A percentile compares a stretch with the other conserved stretches of the same genome.
These are phyloP conservation scores for Tricladium varicosporioides DNA, from an alignment of 2,329 filamentous ascomycete species.

Conservation along the genomic window DNA sequence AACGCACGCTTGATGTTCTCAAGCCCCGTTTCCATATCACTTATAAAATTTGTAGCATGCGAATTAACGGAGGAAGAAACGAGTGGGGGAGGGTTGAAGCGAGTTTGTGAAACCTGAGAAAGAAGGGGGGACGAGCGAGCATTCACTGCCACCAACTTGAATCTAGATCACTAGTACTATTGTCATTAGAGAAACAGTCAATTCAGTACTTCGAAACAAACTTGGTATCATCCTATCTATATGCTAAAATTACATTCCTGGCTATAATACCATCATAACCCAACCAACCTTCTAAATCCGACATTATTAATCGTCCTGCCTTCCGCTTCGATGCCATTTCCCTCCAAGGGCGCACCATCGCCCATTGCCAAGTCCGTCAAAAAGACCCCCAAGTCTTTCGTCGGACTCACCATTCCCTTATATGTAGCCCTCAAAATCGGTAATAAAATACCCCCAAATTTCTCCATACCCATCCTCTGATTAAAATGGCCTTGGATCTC, in stretches of 20 bases:
- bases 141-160: no score
- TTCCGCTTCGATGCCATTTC: slow-evolving; percentile 39
- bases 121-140: no score
- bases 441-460: slow-evolving; percentile 15
- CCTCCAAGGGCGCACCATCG: slow-evolving; percentile 41
- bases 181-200: no score
- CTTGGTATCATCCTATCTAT: background rate
- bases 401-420: slow-evolving; percentile 41
- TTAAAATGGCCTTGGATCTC: slow-evolving; percentile 39
- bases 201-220: no score
- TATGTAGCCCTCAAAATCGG: slow-evolving; percentile 31
- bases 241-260: background rate
- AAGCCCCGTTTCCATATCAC: no score
- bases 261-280: slow-evolving; percentile 2
- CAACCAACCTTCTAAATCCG: slow-evolving; percentile 40
- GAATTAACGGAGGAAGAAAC: no score
- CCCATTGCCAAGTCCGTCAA: slow-evolving; percentile 48
- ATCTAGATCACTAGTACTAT: no score
- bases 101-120: no score
- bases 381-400: slow-evolving; percentile 45
- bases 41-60: no score
- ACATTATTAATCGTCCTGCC: slow-evolving; percentile 37
- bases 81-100: no score
- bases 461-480: slow-evolving; percentile 26
- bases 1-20: no score